Conservation (phyloP, 2,329 filamentous ascomycete genomes). For the Clarireedia sp. region DNA sequence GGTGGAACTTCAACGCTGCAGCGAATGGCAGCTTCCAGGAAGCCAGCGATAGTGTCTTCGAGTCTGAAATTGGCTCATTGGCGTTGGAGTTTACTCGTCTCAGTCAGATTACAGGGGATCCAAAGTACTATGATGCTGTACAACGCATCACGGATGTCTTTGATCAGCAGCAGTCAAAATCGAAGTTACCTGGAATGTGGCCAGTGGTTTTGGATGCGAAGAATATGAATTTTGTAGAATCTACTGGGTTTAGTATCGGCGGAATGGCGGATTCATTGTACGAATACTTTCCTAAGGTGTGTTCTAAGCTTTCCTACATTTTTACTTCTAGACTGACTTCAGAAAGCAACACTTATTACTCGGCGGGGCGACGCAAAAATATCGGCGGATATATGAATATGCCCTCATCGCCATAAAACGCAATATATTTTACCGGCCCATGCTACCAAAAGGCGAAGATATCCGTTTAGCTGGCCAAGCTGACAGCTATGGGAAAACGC, state of each 20-base stretch:
- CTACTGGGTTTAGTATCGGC: constrained; percentile 38
- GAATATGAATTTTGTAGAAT: constrained; percentile 31
- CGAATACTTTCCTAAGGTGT: constrained; percentile 53
- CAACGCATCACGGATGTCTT: constrained; percentile 49
- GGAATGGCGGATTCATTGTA: constrained; percentile 50
- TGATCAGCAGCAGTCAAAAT: constrained; percentile 42
- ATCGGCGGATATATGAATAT: constrained; percentile 33
- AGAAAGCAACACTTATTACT: constrained; percentile 15
- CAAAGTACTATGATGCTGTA: constrained; percentile 53
- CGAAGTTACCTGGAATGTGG: constrained; percentile 54
- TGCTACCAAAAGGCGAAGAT: constrained; percentile 29
- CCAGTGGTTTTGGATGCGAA: constrained; percentile 45
- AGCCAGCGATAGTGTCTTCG: constrained; percentile 42
- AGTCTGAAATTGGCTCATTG: constrained; percentile 50
- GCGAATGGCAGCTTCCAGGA: constrained; percentile 52
- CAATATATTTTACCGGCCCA: constrained; percentile 36
- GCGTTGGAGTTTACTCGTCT: constrained; percentile 55
- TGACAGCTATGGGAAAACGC: constrained; percentile 10
- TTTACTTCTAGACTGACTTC: not conserved
- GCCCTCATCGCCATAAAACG: constrained; percentile 38
- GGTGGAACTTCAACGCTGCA: constrained; percentile 26
- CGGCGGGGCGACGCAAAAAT: constrained; percentile 13
- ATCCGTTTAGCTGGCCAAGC: constrained; percentile 43
- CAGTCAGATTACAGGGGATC: constrained; percentile 52
- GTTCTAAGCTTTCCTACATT: not conserved